A percentile compares a stretch with the other conserved stretches of the same genome.
phyloP scores from a whole-genome alignment of 2,329 filamentous ascomycete species.

The Capronia americana region DNA sequence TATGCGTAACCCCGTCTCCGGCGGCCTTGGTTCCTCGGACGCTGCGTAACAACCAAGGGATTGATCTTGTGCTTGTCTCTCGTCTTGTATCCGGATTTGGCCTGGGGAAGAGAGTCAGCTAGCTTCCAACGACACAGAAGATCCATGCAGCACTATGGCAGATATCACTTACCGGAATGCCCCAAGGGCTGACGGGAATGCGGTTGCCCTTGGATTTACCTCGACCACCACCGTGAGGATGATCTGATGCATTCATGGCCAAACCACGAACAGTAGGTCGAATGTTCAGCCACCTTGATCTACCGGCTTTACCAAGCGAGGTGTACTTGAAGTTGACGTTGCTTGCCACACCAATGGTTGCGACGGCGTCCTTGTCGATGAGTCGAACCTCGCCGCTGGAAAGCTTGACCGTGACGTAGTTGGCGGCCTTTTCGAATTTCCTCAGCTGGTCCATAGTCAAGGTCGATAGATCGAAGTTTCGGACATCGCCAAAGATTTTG shows the following conservation, averaged over 20 bases:
- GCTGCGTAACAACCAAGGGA: constrained; percentile 84
- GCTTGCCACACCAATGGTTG: constrained; percentile 91
- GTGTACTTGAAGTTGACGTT: constrained; percentile 90
- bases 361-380: constrained; percentile 90
- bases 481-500: constrained; percentile 37
- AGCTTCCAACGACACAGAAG: constrained; percentile 18
- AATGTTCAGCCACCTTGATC: constrained; percentile 91
- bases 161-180: constrained; percentile 75
- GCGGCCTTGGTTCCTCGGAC: constrained; percentile 89
- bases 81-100: constrained; percentile 79
- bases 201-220: constrained; percentile 99
- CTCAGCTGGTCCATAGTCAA: constrained; percentile 47
- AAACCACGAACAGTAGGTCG: constrained; percentile 94
- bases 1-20: constrained; percentile 57
- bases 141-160: constrained; percentile 6
- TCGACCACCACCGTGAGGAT: constrained; percentile 98
- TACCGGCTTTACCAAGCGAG: constrained; percentile 92
- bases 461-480: constrained; percentile 43
- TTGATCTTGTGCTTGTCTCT: constrained; percentile 87
- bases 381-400: constrained; percentile 92
- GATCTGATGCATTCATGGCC: constrained; percentile 98
- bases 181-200: constrained; percentile 95
- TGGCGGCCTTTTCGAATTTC: constrained; percentile 66
- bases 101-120: constrained; percentile 44
- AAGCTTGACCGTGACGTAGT: constrained; percentile 81